phyloP scores from a whole-genome alignment of 768 basidiomycete genomes.

The Trametes elegans region DNA sequence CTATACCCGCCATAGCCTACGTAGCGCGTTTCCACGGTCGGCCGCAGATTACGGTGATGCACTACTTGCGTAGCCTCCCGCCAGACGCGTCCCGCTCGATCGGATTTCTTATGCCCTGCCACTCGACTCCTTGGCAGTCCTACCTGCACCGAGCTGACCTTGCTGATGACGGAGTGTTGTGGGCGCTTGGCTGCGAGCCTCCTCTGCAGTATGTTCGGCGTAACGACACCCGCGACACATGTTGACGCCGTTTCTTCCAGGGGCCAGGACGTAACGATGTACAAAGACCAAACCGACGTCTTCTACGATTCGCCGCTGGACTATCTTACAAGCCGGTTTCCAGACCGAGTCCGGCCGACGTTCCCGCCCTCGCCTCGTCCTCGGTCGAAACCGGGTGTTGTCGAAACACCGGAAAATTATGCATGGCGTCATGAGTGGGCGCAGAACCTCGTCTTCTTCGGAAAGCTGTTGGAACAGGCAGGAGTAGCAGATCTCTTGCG shows the following conservation, averaged over 20 bases:
- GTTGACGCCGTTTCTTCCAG: slow-evolving; percentile 29
- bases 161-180: slow-evolving; percentile 52
- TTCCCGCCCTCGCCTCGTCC: slow-evolving; percentile 68
- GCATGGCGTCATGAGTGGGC: slow-evolving; percentile 80
- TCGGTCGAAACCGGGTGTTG: slow-evolving; percentile 48
- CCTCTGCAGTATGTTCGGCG: slow-evolving; percentile 65
- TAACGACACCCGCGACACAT: slow-evolving; percentile 2
- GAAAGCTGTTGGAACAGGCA: slow-evolving; percentile 53
- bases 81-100: slow-evolving; percentile 48
- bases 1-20: slow-evolving; percentile 65
- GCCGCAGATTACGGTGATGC: slow-evolving; percentile 75
- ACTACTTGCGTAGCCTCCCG: slow-evolving; percentile 59
- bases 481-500: slow-evolving; percentile 17
- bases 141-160: slow-evolving; percentile 76
- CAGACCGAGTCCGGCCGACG: slow-evolving; percentile 50
- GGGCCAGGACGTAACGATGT: slow-evolving; percentile 50
- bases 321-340: slow-evolving; percentile 72
- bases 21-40: slow-evolving; percentile 72
- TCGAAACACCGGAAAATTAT: slow-evolving; percentile 26
- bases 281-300: slow-evolving; percentile 77
- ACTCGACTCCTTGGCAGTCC: slow-evolving; percentile 91
- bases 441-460: slow-evolving; percentile 78
- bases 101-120: slow-evolving; percentile 93
- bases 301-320: slow-evolving; percentile 72
- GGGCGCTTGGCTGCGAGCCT: slow-evolving; percentile 93